phyloP scores from a whole-genome alignment of 208 protist species.

The Crithidia mellificae region DNA sequence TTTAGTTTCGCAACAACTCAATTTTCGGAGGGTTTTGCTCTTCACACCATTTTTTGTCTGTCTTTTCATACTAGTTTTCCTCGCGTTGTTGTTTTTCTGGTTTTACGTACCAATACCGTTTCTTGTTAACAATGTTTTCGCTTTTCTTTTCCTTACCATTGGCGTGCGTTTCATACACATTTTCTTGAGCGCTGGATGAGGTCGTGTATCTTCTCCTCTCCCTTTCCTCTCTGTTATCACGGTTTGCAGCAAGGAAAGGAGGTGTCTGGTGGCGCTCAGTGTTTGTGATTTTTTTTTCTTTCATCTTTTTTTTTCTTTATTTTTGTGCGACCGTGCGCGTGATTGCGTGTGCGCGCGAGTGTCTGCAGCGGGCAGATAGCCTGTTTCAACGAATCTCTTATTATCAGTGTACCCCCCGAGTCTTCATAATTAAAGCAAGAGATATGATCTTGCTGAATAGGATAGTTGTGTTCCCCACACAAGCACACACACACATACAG shows the following conservation, averaged over 20 bases:
- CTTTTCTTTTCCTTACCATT: constrained; percentile 2
- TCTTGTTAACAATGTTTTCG: constrained; percentile 7
- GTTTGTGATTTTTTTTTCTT: neutral
- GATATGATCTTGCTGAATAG: constrained; percentile 1
- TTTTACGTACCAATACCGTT: constrained; percentile 7
- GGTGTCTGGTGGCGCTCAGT: constrained; percentile 1
- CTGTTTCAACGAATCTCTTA: neutral
- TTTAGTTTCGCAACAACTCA: neutral
- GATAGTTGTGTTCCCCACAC: constrained; percentile 9
- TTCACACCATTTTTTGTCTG: constrained; percentile 14
- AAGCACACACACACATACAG: neutral
- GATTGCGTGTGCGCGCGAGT: neutral
- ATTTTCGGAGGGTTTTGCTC: neutral
- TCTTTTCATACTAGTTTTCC: neutral
- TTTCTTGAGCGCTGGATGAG: constrained; percentile 1
- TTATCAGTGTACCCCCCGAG: neutral
- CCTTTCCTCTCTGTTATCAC: neutral
- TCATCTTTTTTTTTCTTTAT: neutral
- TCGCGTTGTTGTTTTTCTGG: neutral
- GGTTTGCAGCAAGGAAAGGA: neutral
- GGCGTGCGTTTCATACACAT: neutral
- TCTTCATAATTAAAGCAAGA: neutral
- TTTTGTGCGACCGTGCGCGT: neutral
- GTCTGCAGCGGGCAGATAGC: neutral
- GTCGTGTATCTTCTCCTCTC: constrained; percentile 16